phyloP scores from a whole-genome alignment of 495 filamentous ascomycete species.

The Alectoria sarmentosa region DNA sequence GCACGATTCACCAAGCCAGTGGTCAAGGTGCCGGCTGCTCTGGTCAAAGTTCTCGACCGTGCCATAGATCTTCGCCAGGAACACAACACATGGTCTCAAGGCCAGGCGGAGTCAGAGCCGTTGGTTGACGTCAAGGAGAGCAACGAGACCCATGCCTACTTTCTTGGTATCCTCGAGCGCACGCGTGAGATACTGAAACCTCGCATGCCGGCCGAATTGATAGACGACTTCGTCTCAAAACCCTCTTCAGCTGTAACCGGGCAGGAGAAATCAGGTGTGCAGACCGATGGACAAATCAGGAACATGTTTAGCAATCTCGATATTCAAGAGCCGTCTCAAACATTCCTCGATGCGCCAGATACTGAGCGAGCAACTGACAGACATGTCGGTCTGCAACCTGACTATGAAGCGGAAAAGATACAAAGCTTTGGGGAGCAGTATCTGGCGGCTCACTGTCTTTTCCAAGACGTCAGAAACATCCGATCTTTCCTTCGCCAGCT shows the following conservation, averaged over 20 bases:
- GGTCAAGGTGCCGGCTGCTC: conserved; percentile 24
- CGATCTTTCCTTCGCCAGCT: conserved; percentile 17
- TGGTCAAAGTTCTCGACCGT: conserved; percentile 13
- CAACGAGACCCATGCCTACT: conserved; percentile 32
- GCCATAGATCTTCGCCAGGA: conserved; percentile 20
- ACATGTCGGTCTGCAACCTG: conserved; percentile 3
- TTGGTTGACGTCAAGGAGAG: neutral
- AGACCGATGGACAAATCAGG: conserved; percentile 9
- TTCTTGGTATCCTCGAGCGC: conserved; percentile 31
- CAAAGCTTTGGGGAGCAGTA: conserved; percentile 27
- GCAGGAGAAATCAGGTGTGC: neutral
- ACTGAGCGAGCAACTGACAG: conserved; percentile 16
- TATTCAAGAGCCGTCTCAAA: conserved; percentile 35
- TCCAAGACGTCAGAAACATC: conserved; percentile 23
- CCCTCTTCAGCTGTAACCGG: neutral
- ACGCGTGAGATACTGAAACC: conserved; percentile 31
- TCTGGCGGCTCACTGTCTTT: conserved; percentile 22
- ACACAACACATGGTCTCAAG: conserved; percentile 16
- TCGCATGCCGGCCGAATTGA: conserved; percentile 16
- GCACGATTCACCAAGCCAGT: conserved; percentile 21
- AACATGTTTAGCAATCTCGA: conserved; percentile 32
- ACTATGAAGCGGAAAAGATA: conserved; percentile 33
- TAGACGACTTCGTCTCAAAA: neutral
- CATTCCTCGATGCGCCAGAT: conserved; percentile 32
- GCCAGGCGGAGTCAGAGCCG: neutral